phyloP scores from a whole-genome alignment of 2,329 filamentous ascomycete genomes.

The Epichloe bromicola region DNA sequence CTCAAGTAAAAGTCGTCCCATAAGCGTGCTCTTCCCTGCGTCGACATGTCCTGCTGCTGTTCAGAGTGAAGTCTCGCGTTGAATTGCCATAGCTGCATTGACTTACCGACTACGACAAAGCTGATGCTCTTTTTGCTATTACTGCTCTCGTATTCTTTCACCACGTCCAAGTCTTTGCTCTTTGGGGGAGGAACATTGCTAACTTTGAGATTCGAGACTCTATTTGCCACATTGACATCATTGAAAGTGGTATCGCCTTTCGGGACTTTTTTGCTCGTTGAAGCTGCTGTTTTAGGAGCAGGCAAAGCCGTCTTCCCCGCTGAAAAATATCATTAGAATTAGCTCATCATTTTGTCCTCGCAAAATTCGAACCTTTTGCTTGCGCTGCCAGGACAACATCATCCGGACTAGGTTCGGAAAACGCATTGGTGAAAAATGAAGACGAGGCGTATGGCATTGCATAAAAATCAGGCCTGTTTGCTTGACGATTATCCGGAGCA shows the following conservation, averaged over 20 bases:
- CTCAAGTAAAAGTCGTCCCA: slow-evolving; percentile 87
- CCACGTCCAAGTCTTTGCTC: slow-evolving; percentile 73
- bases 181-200: slow-evolving; percentile 46
- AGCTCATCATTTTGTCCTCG: slow-evolving; percentile 34
- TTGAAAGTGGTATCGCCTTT: slow-evolving; percentile 21
- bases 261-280: slow-evolving; percentile 20
- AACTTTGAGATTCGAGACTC: slow-evolving; percentile 25
- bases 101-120: slow-evolving; percentile 81
- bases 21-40: slow-evolving; percentile 92
- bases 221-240: slow-evolving; percentile 15
- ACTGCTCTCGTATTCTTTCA: slow-evolving; percentile 65
- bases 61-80: neutral
- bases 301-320: slow-evolving; percentile 38
- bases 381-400: slow-evolving; percentile 80
- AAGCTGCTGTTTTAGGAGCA: slow-evolving; percentile 18
- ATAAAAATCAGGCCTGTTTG: slow-evolving; percentile 20
- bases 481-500: slow-evolving; percentile 17
- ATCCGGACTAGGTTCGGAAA: slow-evolving; percentile 81
- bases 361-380: slow-evolving; percentile 65
- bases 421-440: slow-evolving; percentile 45
- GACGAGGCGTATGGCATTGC: slow-evolving; percentile 39
- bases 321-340: slow-evolving; percentile 38
- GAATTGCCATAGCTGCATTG: no score
- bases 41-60: slow-evolving; percentile 68
- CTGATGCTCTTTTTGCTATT: slow-evolving; percentile 75